phyloP scores from a whole-genome alignment of 805 yeast species.

The Candida michaelii region DNA sequence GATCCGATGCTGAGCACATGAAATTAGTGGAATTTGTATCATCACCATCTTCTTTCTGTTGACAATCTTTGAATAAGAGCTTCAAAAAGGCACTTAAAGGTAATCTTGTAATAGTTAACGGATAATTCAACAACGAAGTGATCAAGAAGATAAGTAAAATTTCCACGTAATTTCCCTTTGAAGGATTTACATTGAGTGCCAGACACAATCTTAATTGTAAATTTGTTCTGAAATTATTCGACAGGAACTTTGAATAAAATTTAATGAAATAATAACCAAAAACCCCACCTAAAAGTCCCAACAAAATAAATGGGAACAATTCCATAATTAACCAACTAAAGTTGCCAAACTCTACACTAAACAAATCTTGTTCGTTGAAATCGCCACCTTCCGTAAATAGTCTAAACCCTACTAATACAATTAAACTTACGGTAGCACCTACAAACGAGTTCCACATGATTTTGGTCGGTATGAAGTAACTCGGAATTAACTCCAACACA shows the following conservation, averaged over 20 bases:
- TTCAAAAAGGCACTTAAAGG: constrained; percentile 58
- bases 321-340: constrained; percentile 74
- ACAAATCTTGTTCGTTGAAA: constrained; percentile 47
- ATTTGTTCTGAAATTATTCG: constrained; percentile 32
- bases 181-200: constrained; percentile 16
- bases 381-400: constrained; percentile 40
- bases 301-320: constrained; percentile 63
- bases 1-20: constrained; percentile 34
- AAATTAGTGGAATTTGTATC: constrained; percentile 28
- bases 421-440: constrained; percentile 71
- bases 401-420: constrained; percentile 48
- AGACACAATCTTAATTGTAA: constrained; percentile 23
- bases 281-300: constrained; percentile 71
- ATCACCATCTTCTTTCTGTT: constrained; percentile 14
- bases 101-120: constrained; percentile 51
- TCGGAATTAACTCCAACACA: constrained; percentile 66
- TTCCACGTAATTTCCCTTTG: constrained; percentile 43
- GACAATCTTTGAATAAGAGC: constrained; percentile 71
- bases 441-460: constrained; percentile 84
- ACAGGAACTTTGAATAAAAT: constrained; percentile 39
- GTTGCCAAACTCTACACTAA: constrained; percentile 66
- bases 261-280: constrained; percentile 56
- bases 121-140: constrained; percentile 58
- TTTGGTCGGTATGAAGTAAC: constrained; percentile 60
- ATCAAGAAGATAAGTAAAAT: constrained; percentile 46